Evolutionary conservation across 306 rosid species (phyloP).

Genomic region (Dalbergia oliveri): DNA sequence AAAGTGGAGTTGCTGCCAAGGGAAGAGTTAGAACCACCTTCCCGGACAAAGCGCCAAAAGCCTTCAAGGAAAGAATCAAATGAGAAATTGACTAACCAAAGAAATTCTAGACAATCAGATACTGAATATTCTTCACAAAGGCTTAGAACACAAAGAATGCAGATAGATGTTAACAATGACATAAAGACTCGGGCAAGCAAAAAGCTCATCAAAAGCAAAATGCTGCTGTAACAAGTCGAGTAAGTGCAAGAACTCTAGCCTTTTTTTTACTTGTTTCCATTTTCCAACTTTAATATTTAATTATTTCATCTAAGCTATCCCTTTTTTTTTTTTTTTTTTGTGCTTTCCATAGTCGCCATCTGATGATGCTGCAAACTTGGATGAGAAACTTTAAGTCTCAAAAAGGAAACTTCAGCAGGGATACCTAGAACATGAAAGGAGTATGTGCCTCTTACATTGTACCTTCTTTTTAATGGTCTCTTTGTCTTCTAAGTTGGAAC

Average conservation of each 20-base stretch:
- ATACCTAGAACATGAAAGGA: conserved; percentile 63
- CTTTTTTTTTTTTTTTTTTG: too few relatives aligned
- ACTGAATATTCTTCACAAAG: conserved; percentile 36
- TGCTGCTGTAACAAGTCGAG: conserved; percentile 47
- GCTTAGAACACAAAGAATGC: conserved; percentile 34
- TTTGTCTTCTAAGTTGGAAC: neutral
- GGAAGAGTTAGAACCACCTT: conserved; percentile 36
- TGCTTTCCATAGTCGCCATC: conserved; percentile 39
- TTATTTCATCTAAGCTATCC: conserved; percentile 23
- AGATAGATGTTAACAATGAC: conserved; percentile 37
- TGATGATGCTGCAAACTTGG: conserved; percentile 51
- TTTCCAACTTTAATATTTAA: neutral
- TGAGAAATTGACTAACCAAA: neutral
- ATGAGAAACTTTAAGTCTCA: conserved; percentile 65
- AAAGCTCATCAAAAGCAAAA: neutral
- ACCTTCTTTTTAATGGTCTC: neutral
- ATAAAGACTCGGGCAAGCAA: neutral
- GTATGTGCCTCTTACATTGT: conserved; percentile 39
- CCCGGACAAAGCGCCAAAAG: conserved; percentile 43
- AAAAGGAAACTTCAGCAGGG: conserved; percentile 69
- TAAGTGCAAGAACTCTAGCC: conserved; percentile 10
- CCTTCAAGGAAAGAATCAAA: conserved; percentile 6
- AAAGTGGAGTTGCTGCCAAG: conserved; percentile 40
- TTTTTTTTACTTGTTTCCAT: neutral
- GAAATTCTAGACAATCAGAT: neutral